Conservation (phyloP, 148 eudicot genomes). For the Salicornia ramosissima region DNA sequence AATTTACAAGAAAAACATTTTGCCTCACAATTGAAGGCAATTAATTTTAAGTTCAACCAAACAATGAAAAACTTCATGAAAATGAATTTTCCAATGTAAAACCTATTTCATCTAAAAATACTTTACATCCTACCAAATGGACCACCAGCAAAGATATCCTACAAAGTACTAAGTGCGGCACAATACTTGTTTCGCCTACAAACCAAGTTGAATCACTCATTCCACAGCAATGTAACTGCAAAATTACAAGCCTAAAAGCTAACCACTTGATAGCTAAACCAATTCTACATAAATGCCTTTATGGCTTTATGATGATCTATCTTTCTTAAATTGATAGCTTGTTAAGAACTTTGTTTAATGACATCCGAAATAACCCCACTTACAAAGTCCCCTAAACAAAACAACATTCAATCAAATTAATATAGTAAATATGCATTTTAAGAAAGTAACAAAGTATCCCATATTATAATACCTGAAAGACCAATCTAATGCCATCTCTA, state of each 20-base stretch:
- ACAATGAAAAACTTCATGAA: no score
- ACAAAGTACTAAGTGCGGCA: no score
- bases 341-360: not conserved
- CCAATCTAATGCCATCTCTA: slow-evolving; percentile 85
- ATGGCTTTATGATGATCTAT: not conserved
- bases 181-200: not conserved
- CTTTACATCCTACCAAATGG: no score
- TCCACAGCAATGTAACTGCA: not conserved
- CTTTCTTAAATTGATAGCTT: not conserved
- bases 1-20: no score
- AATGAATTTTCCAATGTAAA: no score
- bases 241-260: not conserved
- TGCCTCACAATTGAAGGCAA: no score
- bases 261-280: not conserved
- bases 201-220: no score
- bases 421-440: not conserved
- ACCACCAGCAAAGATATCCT: no score
- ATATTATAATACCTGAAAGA: slow-evolving; percentile 65
- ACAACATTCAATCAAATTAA: not conserved
- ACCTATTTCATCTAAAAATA: no score
- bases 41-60: no score
- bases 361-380: not conserved
- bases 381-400: not conserved
- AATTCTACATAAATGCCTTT: no score
- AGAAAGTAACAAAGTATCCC: not conserved